phyloP scores from a whole-genome alignment of 352 stramenopile species.

The Phytopythium delawarense region DNA sequence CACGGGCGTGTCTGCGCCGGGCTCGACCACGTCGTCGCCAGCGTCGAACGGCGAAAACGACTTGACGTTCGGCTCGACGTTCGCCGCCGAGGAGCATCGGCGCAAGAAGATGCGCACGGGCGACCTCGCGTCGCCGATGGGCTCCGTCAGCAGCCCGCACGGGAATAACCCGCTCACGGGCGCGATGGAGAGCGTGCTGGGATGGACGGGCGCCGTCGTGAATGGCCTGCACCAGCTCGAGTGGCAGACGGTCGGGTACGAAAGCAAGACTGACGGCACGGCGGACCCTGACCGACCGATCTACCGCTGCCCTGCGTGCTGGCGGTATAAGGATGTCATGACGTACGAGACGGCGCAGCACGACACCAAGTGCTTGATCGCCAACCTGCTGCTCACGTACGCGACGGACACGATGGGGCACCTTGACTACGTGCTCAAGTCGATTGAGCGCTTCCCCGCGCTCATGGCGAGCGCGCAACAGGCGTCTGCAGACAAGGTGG shows the following conservation, averaged over 20 bases:
- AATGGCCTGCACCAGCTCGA: conserved; percentile 75
- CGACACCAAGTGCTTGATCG: conserved; percentile 81
- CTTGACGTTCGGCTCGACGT: conserved; percentile 44
- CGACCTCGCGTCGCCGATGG: conserved; percentile 9
- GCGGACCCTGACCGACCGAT: conserved; percentile 71
- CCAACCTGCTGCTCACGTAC: conserved; percentile 77
- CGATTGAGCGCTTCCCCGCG: conserved; percentile 65
- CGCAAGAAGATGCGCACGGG: conserved; percentile 65
- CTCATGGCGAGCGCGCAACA: conserved; percentile 49
- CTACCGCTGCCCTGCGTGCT: conserved; percentile 79
- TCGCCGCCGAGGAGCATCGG: conserved; percentile 50
- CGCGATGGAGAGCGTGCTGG: conserved; percentile 72
- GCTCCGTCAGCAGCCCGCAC: conserved; percentile 18
- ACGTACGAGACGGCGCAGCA: conserved; percentile 81
- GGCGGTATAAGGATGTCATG: conserved; percentile 83
- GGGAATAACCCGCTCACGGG: conserved; percentile 41
- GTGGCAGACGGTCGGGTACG: conserved; percentile 78
- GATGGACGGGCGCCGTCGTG: conserved; percentile 69
- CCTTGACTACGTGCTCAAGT: conserved; percentile 75
- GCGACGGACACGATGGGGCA: conserved; percentile 75
- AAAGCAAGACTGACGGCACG: conserved; percentile 66
- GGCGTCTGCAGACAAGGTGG: conserved; percentile 37
- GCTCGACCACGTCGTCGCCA: conserved; percentile 62
- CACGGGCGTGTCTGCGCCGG: conserved; percentile 53
- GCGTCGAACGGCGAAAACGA: conserved; percentile 69